Evolutionary conservation across 1,284 basidiomycete species (phyloP).

Genomic region (Sanghuangporus weigelae): DNA sequence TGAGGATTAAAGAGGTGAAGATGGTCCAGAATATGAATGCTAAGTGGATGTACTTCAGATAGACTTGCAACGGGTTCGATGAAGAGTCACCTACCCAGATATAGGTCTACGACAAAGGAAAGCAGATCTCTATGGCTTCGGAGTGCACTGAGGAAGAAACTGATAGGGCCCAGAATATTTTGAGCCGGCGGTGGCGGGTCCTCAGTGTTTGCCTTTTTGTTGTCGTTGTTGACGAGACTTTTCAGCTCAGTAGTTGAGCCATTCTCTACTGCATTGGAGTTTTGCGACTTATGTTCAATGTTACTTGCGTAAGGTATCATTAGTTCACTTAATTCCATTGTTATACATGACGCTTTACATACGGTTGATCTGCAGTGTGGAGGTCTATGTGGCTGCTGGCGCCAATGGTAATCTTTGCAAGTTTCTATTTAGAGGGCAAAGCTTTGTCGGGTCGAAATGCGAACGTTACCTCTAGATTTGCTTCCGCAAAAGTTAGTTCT

Average conservation of each 20-base stretch:
- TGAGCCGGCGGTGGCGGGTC: neutral
- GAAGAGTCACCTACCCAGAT: constrained; percentile 29
- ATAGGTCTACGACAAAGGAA: constrained; percentile 47
- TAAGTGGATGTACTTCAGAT: constrained; percentile 27
- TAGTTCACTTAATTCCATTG: neutral
- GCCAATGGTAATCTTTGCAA: neutral
- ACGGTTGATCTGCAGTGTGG: neutral
- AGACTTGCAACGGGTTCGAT: neutral
- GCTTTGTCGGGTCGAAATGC: neutral
- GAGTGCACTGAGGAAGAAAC: neutral
- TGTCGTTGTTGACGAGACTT: neutral
- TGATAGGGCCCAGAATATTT: neutral
- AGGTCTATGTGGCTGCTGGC: neutral
- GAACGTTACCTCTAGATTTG: constrained; percentile 44
- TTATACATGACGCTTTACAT: neutral
- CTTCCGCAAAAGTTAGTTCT: constrained; percentile 55
- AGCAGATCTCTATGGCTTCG: constrained; percentile 23
- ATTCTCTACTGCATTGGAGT: neutral
- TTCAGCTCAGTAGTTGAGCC: neutral
- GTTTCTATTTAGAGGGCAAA: neutral
- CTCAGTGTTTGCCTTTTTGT: neutral
- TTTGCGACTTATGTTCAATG: neutral
- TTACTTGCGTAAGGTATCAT: neutral
- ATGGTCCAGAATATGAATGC: constrained; percentile 88
- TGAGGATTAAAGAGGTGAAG: constrained; percentile 77